These are phyloP conservation scores for Daldinia loculata DNA, from an alignment of 495 filamentous ascomycete genomes.

Conservation along the genomic window DNA sequence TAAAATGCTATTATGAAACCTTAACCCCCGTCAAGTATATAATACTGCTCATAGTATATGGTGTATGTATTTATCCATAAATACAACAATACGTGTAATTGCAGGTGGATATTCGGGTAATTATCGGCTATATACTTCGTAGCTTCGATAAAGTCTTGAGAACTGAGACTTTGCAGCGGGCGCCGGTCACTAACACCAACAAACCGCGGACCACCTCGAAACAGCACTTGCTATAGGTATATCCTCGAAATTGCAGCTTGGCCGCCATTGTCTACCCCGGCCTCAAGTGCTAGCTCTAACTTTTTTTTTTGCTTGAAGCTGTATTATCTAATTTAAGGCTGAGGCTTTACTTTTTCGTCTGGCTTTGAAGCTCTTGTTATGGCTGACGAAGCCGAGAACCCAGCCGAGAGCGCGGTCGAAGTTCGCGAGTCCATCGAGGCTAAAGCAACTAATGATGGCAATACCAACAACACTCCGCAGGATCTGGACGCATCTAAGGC, in stretches of 20 bases:
- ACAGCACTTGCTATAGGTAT: neutral
- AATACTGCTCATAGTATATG: neutral
- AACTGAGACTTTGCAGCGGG: neutral
- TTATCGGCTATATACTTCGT: neutral
- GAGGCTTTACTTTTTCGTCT: neutral
- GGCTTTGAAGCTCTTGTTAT: conserved; percentile 15
- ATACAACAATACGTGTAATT: neutral
- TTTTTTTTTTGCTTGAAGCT: conserved; percentile 5
- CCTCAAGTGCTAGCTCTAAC: neutral
- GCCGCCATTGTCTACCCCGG: conserved; percentile 19
- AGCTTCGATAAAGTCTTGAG: neutral
- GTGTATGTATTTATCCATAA: neutral
- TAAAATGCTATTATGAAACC: neutral
- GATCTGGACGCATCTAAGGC: neutral
- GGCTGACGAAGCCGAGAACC: conserved; percentile 35
- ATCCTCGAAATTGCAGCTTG: conserved; percentile 3
- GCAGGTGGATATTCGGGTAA: neutral
- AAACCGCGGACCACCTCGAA: conserved; percentile 18
- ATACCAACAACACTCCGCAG: neutral
- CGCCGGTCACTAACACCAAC: conserved; percentile 5
- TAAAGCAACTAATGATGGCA: conserved; percentile 48
- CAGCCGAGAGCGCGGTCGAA: conserved; percentile 47
- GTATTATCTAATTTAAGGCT: neutral
- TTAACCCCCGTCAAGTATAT: neutral
- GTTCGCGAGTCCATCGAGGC: conserved; percentile 60